These are phyloP conservation scores for Zarea fungicola DNA, from an alignment of 2,329 filamentous ascomycete genomes.

Conservation along the genomic window DNA sequence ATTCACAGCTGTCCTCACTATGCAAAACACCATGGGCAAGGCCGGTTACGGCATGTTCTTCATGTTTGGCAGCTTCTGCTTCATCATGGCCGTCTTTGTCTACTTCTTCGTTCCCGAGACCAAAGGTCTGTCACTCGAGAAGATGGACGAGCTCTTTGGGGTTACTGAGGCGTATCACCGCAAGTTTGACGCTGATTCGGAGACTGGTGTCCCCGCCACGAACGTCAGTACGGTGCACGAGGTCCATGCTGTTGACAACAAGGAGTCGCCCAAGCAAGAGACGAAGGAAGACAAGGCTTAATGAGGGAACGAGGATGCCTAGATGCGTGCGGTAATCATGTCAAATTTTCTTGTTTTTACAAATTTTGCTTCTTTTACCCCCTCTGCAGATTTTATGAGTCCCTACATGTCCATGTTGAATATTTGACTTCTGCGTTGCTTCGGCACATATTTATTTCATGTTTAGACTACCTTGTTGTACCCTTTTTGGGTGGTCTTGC, in stretches of 20 bases:
- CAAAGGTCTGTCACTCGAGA: conserved; percentile 59
- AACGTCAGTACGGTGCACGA: background rate
- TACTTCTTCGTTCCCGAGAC: conserved; percentile 68
- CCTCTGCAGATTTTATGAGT: background rate
- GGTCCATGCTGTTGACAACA: conserved; percentile 2
- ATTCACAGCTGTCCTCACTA: conserved; percentile 58
- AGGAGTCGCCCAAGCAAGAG: no score
- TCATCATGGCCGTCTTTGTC: conserved; percentile 59
- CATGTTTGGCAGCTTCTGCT: conserved; percentile 62
- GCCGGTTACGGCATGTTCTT: conserved; percentile 57
- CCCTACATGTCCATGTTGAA: background rate
- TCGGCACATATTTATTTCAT: background rate
- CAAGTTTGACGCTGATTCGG: conserved; percentile 27
- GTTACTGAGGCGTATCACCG: conserved; percentile 40
- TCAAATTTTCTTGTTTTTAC: no score
- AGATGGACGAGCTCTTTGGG: conserved; percentile 63
- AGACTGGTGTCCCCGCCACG: conserved; percentile 16
- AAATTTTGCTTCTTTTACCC: background rate
- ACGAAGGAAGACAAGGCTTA: no score
- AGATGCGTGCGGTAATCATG: no score
- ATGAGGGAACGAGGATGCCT: no score
- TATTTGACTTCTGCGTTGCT: background rate
- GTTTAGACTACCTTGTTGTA: no score
- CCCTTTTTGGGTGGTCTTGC: no score
- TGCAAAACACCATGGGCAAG: conserved; percentile 52